Evolutionary conservation across 306 rosid genomes (phyloP).

Genomic region (Echinosophora koreensis): DNA sequence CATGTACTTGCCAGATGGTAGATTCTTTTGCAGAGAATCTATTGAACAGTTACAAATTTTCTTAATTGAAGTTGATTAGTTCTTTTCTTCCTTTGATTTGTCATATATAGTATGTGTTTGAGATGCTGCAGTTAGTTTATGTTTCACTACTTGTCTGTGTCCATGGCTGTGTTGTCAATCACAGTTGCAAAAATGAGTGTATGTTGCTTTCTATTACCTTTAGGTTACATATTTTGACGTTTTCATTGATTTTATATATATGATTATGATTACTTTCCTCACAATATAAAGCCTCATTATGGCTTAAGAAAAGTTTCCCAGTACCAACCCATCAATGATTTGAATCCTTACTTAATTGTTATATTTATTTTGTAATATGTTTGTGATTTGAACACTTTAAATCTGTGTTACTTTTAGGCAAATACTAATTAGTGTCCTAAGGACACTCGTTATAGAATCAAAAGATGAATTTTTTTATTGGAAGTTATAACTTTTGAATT

Average conservation of each 20-base stretch:
- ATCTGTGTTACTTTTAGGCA: too few species aligned
- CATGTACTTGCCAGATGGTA: background rate
- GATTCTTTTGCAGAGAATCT: slow-evolving; percentile 30
- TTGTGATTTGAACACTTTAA: slow-evolving; percentile 4
- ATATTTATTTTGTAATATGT: background rate
- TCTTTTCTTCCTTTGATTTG: slow-evolving; percentile 22
- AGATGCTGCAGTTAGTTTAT: slow-evolving; percentile 1
- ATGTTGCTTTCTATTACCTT: slow-evolving; percentile 31
- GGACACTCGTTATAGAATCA: too few species aligned
- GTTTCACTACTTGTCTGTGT: slow-evolving; percentile 14
- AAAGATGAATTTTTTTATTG: too few species aligned
- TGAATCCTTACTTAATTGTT: slow-evolving; percentile 7
- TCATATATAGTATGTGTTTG: slow-evolving; percentile 3
- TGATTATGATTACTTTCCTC: slow-evolving; percentile 25
- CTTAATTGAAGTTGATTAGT: slow-evolving; percentile 16
- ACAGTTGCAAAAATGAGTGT: background rate
- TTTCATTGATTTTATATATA: slow-evolving; percentile 21
- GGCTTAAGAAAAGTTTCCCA: slow-evolving; percentile 21
- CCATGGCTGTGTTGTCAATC: background rate
- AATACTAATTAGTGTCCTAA: too few species aligned
- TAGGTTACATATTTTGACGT: slow-evolving; percentile 8
- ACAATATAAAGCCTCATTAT: slow-evolving; percentile 13
- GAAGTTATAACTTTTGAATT: too few species aligned
- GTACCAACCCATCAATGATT: slow-evolving; percentile 18
- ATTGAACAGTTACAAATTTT: background rate